Evolutionary conservation across 139 green algal species (phyloP).

Genomic region (Mesotaenium endlicherianum): DNA sequence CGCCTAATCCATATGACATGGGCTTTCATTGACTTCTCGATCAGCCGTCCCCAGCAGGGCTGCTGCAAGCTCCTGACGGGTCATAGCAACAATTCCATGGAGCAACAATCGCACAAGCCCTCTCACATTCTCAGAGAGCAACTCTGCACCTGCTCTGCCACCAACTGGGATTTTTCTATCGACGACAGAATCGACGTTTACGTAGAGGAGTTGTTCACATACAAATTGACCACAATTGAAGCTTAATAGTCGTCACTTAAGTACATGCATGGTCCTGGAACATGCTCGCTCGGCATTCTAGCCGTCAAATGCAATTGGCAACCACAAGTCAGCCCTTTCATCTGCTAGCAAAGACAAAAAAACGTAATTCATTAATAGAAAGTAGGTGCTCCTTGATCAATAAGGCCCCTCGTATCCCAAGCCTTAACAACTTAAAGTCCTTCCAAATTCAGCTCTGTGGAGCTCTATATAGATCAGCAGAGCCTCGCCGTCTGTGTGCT

Average conservation of each 20-base stretch:
- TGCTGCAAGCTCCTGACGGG: no score
- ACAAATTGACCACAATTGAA: neutral
- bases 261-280: no score
- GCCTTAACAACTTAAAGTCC: neutral
- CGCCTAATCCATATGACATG: no score
- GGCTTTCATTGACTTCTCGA: no score
- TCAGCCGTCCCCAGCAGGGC: no score
- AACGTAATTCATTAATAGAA: neutral
- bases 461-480: neutral
- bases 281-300: neutral
- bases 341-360: neutral
- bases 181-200: no score
- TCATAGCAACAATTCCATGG: no score
- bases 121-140: no score
- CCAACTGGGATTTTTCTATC: no score
- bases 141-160: no score
- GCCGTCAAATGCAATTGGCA: neutral
- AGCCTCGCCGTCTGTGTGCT: neutral
- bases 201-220: neutral
- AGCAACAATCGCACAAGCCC: no score
- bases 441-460: neutral
- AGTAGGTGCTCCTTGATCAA: neutral
- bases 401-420: neutral
- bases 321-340: neutral
- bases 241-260: neutral